Conservation (phyloP, 495 filamentous ascomycete species). For the Aspergillus sparsus region DNA sequence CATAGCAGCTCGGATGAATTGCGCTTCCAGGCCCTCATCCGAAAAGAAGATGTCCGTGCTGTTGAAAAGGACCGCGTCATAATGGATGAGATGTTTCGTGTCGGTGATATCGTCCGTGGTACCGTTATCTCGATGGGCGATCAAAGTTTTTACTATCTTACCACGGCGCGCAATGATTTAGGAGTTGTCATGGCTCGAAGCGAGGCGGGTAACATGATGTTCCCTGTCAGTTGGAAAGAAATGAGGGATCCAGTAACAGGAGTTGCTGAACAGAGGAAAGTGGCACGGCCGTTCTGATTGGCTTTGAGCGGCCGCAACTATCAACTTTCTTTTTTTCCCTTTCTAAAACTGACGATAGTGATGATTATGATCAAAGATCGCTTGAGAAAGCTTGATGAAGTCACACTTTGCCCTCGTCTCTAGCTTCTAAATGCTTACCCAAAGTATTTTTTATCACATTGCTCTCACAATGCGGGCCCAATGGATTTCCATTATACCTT, state of each 20-base stretch:
- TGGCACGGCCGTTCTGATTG: conserved; percentile 83
- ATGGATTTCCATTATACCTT: too few relatives aligned
- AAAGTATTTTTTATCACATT: conserved; percentile 2
- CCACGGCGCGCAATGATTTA: conserved; percentile 84
- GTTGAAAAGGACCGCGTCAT: conserved; percentile 95
- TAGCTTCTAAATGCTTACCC: not conserved
- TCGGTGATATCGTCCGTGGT: conserved; percentile 89
- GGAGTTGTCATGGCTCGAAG: conserved; percentile 94
- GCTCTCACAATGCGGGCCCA: too few relatives aligned
- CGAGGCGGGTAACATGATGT: conserved; percentile 85
- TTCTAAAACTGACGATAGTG: not conserved
- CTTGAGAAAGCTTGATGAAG: not conserved
- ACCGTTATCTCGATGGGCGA: conserved; percentile 90
- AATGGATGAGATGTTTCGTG: conserved; percentile 86
- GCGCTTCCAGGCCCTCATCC: conserved; percentile 53
- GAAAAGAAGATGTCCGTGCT: conserved; percentile 87
- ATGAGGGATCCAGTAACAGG: conserved; percentile 85
- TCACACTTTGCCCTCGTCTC: too few relatives aligned
- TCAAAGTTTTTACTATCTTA: conserved; percentile 89
- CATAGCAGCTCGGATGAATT: conserved; percentile 51
- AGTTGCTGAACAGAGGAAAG: conserved; percentile 77
- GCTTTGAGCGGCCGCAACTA: not conserved
- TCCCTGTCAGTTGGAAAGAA: conserved; percentile 92
- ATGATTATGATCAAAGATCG: not conserved
- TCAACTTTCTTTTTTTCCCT: too few relatives aligned